Conservation (phyloP, 306 rosid species). For the Ormosia semicastrata region DNA sequence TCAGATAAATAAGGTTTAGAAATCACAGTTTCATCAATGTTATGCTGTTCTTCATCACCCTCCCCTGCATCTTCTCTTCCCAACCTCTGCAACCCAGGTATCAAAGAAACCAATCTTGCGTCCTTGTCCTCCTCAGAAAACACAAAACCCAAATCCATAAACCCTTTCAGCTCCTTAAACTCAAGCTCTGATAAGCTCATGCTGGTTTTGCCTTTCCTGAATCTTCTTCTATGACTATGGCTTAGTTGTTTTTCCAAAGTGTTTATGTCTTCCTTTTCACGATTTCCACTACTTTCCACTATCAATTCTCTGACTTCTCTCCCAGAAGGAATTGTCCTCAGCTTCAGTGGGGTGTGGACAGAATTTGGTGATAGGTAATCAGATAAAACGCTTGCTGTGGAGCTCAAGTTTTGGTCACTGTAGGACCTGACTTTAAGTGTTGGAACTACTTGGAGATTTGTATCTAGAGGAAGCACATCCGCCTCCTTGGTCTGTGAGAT, state of each 20-base stretch:
- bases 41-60: constrained; percentile 14
- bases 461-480: constrained; percentile 18
- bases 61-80: constrained; percentile 32
- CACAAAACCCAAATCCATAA: constrained; percentile 91
- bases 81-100: constrained; percentile 71
- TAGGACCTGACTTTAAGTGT: constrained; percentile 43
- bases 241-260: constrained; percentile 4
- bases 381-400: constrained; percentile 23
- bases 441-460: constrained; percentile 3
- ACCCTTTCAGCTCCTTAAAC: constrained; percentile 73
- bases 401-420: constrained; percentile 43
- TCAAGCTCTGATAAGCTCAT: constrained; percentile 75
- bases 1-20: constrained; percentile 78
- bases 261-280: neutral
- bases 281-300: neutral
- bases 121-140: constrained; percentile 69
- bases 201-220: neutral
- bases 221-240: constrained; percentile 11
- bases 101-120: constrained; percentile 54
- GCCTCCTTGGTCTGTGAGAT: neutral
- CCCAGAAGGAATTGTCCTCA: constrained; percentile 51
- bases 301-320: constrained; percentile 40
- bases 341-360: constrained; percentile 34
- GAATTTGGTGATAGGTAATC: constrained; percentile 40
- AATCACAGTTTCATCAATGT: constrained; percentile 26